These are phyloP conservation scores for Calocera cornea DNA, from an alignment of 768 basidiomycete genomes.

Conservation along the genomic window DNA sequence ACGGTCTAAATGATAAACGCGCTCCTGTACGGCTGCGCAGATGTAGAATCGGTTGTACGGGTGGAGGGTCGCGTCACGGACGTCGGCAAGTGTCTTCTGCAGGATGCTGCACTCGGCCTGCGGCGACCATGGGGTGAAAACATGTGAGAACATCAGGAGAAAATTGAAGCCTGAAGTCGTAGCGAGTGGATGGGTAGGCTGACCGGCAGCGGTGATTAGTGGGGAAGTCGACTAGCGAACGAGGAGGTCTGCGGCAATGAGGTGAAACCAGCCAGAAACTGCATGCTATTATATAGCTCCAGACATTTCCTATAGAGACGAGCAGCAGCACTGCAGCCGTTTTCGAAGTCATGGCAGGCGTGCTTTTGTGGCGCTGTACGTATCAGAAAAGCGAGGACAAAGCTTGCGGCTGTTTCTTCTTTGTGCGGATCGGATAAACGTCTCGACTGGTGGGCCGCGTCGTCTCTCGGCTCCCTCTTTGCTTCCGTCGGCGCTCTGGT, in stretches of 20 bases:
- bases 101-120: not conserved
- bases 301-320: not conserved
- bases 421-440: slow-evolving; percentile 5
- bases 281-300: not conserved
- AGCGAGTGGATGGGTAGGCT: not conserved
- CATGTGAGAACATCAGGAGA: not conserved
- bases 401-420: not conserved
- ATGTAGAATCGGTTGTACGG: not conserved
- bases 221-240: not conserved
- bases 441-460: not conserved
- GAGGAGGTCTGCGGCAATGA: not conserved
- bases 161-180: not conserved
- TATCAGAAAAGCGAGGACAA: not conserved
- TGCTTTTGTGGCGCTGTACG: not conserved
- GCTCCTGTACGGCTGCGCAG: not conserved
- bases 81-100: not conserved
- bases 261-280: not conserved
- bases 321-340: not conserved
- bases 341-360: not conserved
- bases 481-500: not conserved
- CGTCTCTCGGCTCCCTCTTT: not conserved
- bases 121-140: not conserved
- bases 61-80: not conserved
- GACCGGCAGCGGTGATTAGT: not conserved
- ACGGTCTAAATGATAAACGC: not conserved